A percentile compares a stretch with the other conserved stretches of the same genome.
Conservation (phyloP, 139 green algal species). For the Tetraselmis chui region DNA sequence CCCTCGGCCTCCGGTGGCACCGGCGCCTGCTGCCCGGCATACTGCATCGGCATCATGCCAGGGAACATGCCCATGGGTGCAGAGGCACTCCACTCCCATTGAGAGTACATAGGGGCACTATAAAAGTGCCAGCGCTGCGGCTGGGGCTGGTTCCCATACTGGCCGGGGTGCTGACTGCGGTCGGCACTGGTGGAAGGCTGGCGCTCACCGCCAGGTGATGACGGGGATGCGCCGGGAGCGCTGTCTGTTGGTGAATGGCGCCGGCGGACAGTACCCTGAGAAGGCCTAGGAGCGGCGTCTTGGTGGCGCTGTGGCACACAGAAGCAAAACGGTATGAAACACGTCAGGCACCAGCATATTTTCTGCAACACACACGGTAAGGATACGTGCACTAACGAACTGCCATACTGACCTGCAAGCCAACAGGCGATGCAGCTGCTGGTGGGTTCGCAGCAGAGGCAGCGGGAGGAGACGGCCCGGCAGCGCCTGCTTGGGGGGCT, state of each 20-base stretch:
- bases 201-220: neutral
- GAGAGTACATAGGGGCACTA: too few species aligned
- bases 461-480: conserved; percentile 5
- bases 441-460: conserved; percentile 14
- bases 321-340: too few species aligned
- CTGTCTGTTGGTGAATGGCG: neutral
- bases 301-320: neutral
- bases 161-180: neutral
- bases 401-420: too few species aligned
- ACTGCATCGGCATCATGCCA: conserved; percentile 39
- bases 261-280: neutral
- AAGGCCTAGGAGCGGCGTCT: neutral
- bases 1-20: neutral
- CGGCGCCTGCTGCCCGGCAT: conserved; percentile 45
- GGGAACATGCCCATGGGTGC: conserved; percentile 50
- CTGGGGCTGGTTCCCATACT: conserved; percentile 17
- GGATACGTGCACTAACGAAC: too few species aligned
- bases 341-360: too few species aligned
- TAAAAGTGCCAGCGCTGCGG: conserved; percentile 43
- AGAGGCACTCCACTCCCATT: too few species aligned
- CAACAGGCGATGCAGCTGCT: neutral
- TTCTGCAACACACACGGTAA: too few species aligned
- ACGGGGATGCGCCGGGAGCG: neutral
- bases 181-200: neutral
- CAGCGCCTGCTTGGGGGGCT: too few species aligned